Evolutionary conservation across 2,329 filamentous ascomycete species (phyloP).

Genomic region (Uncinocarpus reesii): DNA sequence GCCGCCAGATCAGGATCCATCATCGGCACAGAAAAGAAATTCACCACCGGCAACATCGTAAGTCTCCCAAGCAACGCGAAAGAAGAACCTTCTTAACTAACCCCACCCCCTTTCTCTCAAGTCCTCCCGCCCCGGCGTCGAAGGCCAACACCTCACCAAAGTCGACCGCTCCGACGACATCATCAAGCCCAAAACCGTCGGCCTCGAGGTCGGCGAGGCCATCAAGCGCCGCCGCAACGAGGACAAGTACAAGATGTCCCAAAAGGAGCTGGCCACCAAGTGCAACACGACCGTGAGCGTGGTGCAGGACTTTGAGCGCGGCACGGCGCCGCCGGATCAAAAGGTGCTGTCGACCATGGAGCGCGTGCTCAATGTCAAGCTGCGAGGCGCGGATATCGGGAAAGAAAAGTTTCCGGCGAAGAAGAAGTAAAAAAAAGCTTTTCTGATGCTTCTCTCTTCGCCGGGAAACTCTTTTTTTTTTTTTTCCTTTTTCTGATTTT

Average conservation of each 20-base stretch:
- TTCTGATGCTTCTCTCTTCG: slow-evolving; percentile 7
- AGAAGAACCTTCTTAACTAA: slow-evolving; percentile 1
- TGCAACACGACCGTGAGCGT: slow-evolving; percentile 76
- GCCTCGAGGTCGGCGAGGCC: slow-evolving; percentile 66
- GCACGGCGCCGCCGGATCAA: slow-evolving; percentile 67
- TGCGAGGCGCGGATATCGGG: slow-evolving; percentile 77
- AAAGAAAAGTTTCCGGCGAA: slow-evolving; percentile 72
- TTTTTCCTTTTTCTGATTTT: not conserved
- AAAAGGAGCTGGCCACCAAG: slow-evolving; percentile 75
- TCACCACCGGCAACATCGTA: slow-evolving; percentile 65
- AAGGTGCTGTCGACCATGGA: slow-evolving; percentile 71
- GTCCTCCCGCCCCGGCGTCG: slow-evolving; percentile 41
- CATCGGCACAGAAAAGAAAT: slow-evolving; percentile 88
- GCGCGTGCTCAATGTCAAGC: slow-evolving; percentile 74
- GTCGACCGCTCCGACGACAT: slow-evolving; percentile 96
- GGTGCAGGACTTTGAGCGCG: slow-evolving; percentile 77
- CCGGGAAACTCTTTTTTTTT: slow-evolving; percentile 1
- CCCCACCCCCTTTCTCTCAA: slow-evolving; percentile 31
- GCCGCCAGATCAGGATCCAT: slow-evolving; percentile 70
- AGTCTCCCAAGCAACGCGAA: slow-evolving; percentile 29
- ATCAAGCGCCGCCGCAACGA: slow-evolving; percentile 71
- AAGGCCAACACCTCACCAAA: slow-evolving; percentile 94
- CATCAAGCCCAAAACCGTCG: slow-evolving; percentile 89
- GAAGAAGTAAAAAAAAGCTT: slow-evolving; percentile 34
- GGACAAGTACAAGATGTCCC: slow-evolving; percentile 89